These are phyloP conservation scores for Scutellaria barbata DNA, from an alignment of 257 asterid species.

Conservation along the genomic window DNA sequence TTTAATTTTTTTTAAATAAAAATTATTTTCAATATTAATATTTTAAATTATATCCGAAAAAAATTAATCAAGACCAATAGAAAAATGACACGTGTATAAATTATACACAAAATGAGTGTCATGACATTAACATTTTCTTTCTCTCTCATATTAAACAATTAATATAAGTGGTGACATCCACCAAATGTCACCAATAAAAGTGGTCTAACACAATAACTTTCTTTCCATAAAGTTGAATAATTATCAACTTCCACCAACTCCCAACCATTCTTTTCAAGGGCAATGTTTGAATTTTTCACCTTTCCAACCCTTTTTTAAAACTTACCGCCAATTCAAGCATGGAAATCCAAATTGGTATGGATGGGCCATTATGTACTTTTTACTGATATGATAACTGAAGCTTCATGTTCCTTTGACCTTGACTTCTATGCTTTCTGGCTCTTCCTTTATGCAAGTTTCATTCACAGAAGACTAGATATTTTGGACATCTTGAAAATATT, in stretches of 20 bases:
- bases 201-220: neutral
- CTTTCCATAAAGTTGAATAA: neutral
- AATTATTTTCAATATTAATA: too few relatives aligned
- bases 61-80: too few relatives aligned
- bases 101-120: too few relatives aligned
- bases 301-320: neutral
- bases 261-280: neutral
- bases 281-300: neutral
- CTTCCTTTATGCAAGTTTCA: neutral
- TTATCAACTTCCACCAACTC: neutral
- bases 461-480: neutral
- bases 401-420: neutral
- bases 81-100: too few relatives aligned
- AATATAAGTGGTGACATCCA: too few relatives aligned
- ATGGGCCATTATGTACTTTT: neutral
- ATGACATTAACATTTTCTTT: too few relatives aligned
- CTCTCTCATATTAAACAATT: too few relatives aligned
- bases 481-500: neutral
- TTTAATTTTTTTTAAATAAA: too few relatives aligned
- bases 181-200: too few relatives aligned
- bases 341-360: conserved; percentile 5
- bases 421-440: neutral
- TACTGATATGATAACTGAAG: neutral
- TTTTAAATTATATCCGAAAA: too few relatives aligned
- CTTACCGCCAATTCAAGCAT: neutral